Base-by-base conservation (phyloP, 1,139 yeast species). In the Geotrichum phurueaensis region DNA sequence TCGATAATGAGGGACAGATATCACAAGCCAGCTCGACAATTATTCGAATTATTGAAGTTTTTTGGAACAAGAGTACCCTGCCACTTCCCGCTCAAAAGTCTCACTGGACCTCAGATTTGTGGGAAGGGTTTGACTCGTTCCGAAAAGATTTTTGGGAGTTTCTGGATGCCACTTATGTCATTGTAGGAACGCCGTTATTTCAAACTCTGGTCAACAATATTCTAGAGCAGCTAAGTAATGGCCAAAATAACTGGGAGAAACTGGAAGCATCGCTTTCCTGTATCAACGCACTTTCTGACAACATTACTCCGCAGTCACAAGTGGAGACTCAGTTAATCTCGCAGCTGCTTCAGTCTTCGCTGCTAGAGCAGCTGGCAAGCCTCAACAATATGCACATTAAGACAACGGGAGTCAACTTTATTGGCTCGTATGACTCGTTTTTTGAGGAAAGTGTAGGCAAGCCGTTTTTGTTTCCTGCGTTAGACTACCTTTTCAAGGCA, bases 81-180 rank as follows among this genome's bases (percentile, higher is more conserved):
- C 75, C 76, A 1, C 74, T 76, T 1, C 66, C 65, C 23, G 66
- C 67, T 18, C 56, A 52, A n/a, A 53, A 62, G 1, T 57, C 57
- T 36, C n/a, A 43, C 18, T 66, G 75, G 76, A 57, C 64, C 50
- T 62, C 65, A 5, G 73, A 69, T 61, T 74, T 64, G 20, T 69
- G 78, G 65, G 79, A 77, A 23, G 94, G 86, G 65, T 89, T 91
- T 69, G 73, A 76, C 20, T 81, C 84, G 31, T 92, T 84, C 70
- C 79, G 97, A 66, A 76, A 82, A 27, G 92, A 87, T 63, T 86
- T 88, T 10, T 82, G 87, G 1, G 97, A 92, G 67, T 78, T 91
- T 57, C 82, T 89, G 66, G 92, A 89, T 59, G 77, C 83, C 0
- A 73, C 86, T 2, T 89, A 86, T 74, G 82, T 90, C 0, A 76